A percentile compares a stretch with the other conserved stretches of the same genome.
Conservation (phyloP, 2,329 filamentous ascomycete genomes). For the Cercospora berteroae region DNA sequence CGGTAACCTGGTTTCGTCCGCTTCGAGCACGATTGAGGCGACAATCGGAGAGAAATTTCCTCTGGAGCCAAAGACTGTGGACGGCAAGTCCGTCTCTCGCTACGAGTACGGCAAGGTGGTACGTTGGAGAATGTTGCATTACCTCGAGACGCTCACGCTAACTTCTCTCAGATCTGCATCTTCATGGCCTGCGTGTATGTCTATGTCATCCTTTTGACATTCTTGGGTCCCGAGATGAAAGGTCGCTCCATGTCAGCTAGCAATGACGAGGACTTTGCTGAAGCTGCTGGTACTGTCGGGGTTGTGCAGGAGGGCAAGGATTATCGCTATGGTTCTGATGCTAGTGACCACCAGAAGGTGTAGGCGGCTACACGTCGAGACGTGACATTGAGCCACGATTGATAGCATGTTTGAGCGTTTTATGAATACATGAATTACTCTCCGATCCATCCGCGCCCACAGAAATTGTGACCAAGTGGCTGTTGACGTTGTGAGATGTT, state of each 20-base stretch:
- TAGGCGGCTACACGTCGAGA: neutral
- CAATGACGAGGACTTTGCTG: conserved; percentile 34
- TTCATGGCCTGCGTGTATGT: conserved; percentile 83
- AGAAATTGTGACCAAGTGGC: neutral
- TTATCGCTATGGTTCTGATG: conserved; percentile 4
- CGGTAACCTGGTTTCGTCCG: conserved; percentile 64
- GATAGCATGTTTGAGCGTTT: neutral
- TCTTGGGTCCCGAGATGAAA: conserved; percentile 58
- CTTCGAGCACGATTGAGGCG: conserved; percentile 45
- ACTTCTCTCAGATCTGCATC: conserved; percentile 29
- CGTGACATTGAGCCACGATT: neutral
- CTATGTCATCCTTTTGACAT: conserved; percentile 60
- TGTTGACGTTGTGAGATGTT: neutral
- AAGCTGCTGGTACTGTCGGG: conserved; percentile 29
- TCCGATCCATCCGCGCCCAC: neutral
- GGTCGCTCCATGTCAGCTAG: conserved; percentile 35
- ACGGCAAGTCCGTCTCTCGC: conserved; percentile 39
- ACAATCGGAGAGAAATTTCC: conserved; percentile 45
- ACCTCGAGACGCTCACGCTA: neutral
- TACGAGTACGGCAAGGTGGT: conserved; percentile 56
- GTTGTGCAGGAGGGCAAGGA: conserved; percentile 13
- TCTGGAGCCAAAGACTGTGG: conserved; percentile 42
- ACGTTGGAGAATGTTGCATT: conserved; percentile 57
- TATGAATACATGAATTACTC: neutral
- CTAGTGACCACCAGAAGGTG: conserved; percentile 13